phyloP scores from a whole-genome alignment of 495 filamentous ascomycete species.

The Evansstolkia leycettana region DNA sequence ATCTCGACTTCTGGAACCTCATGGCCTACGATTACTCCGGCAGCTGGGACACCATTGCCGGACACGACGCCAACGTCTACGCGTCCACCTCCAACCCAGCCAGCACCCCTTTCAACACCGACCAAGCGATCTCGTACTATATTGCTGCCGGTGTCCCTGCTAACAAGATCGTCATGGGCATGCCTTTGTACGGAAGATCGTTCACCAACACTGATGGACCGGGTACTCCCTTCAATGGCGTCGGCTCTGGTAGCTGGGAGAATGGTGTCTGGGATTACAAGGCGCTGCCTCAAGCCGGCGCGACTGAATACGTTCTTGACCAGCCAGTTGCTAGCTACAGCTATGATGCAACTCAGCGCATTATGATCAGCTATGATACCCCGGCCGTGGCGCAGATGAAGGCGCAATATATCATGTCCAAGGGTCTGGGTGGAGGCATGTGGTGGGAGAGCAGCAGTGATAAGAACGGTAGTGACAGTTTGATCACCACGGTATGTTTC shows the following conservation, averaged over 20 bases:
- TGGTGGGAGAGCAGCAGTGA: conserved; percentile 87
- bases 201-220: conserved; percentile 62
- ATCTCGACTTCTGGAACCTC: conserved; percentile 59
- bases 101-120: conserved; percentile 58
- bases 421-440: conserved; percentile 67
- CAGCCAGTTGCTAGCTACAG: conserved; percentile 47
- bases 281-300: conserved; percentile 34
- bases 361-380: conserved; percentile 72
- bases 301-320: conserved; percentile 7
- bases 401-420: conserved; percentile 47
- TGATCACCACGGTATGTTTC: conserved; percentile 44
- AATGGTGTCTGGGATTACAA: conserved; percentile 72
- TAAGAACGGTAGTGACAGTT: conserved; percentile 39
- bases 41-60: conserved; percentile 54
- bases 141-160: conserved; percentile 43
- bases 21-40: conserved; percentile 73
- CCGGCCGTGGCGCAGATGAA: conserved; percentile 47
- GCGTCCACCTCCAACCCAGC: conserved; percentile 33
- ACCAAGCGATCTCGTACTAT: conserved; percentile 54
- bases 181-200: conserved; percentile 77
- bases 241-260: conserved; percentile 59
- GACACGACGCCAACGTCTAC: conserved; percentile 69
- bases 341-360: conserved; percentile 43
- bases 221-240: conserved; percentile 52
- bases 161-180: conserved; percentile 65